Conservation (phyloP, 345 rosid genomes). For the Angophora floribunda region DNA sequence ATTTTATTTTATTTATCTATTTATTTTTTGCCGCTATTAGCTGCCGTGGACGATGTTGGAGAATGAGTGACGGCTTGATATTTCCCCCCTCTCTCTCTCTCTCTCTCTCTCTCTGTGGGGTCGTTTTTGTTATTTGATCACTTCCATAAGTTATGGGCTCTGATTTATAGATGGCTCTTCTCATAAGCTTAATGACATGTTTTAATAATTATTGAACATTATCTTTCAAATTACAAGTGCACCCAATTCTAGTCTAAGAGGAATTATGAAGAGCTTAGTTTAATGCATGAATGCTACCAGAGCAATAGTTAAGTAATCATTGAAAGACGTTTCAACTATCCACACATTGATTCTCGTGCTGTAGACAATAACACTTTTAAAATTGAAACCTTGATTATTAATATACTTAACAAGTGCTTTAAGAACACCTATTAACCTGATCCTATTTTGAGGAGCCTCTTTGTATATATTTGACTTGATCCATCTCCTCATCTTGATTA, state of each 20-base stretch:
- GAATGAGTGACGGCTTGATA: conserved; percentile 5
- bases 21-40: neutral
- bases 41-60: neutral
- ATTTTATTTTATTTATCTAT: neutral
- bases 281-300: neutral
- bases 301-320: neutral
- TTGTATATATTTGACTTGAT: neutral
- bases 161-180: neutral
- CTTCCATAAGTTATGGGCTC: neutral
- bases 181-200: neutral
- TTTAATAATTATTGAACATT: neutral
- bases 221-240: neutral
- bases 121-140: neutral
- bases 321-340: neutral
- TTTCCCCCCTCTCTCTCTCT: neutral
- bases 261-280: neutral
- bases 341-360: neutral
- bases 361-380: neutral
- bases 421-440: neutral
- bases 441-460: neutral
- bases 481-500: neutral
- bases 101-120: neutral
- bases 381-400: neutral
- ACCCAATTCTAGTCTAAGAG: neutral
- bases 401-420: neutral